Conservation (phyloP, 345 rosid genomes). For the Acer saccharum region DNA sequence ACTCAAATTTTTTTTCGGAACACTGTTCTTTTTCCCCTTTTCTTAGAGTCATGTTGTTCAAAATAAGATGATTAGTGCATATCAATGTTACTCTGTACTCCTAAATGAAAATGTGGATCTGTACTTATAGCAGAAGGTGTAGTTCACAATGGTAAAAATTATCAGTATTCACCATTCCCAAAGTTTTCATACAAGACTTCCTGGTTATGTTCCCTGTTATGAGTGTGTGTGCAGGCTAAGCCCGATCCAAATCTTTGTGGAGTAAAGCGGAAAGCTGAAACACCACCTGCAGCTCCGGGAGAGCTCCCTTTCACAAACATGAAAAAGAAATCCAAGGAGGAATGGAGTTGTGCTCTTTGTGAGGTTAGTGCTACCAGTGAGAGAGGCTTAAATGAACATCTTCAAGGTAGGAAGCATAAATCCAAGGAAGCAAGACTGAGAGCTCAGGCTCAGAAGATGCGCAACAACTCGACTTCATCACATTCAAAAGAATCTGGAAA, state of each 20-base stretch:
- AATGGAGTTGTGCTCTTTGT: conserved; percentile 60
- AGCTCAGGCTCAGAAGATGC: conserved; percentile 24
- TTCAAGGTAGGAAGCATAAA: conserved; percentile 48
- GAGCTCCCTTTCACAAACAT: conserved; percentile 19
- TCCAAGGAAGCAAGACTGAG: conserved; percentile 33
- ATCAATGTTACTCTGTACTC: background rate
- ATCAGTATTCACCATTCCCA: background rate
- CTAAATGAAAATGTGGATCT: background rate
- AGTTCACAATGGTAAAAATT: background rate
- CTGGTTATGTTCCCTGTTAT: conserved; percentile 21
- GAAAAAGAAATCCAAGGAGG: conserved; percentile 38
- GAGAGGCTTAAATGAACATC: conserved; percentile 42
- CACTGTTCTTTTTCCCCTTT: background rate
- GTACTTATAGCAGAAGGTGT: background rate
- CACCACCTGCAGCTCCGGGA: conserved; percentile 20
- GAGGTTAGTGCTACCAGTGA: conserved; percentile 39
- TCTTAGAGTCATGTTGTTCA: background rate
- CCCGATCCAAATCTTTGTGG: conserved; percentile 38
- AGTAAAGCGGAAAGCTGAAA: conserved; percentile 45
- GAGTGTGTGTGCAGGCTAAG: conserved; percentile 49
- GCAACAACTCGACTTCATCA: background rate
- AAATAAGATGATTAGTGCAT: background rate
- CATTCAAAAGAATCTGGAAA: conserved; percentile 17
- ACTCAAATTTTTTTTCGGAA: background rate
- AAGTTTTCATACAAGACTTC: background rate